Conservation (phyloP, 257 asterid genomes). For the Solanum clarkiae region DNA sequence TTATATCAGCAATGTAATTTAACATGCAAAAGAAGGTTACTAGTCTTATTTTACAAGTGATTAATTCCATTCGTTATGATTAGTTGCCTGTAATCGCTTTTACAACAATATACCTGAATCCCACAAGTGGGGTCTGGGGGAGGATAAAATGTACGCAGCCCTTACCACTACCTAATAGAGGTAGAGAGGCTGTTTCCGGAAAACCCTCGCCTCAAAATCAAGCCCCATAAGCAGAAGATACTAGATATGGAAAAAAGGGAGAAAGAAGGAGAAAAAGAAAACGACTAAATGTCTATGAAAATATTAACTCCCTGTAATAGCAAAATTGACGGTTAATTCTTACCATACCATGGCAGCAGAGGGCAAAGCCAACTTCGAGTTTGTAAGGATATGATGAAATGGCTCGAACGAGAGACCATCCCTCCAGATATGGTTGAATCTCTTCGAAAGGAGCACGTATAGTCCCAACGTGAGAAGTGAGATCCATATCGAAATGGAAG, state of each 20-base stretch:
- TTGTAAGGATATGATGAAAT: slow-evolving; percentile 4
- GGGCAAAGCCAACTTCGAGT: slow-evolving; percentile 47
- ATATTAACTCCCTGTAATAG: not conserved
- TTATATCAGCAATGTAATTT: not conserved
- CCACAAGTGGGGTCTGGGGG: too few relatives aligned
- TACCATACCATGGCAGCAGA: slow-evolving; percentile 75
- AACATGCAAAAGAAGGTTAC: not conserved
- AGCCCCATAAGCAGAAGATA: too few relatives aligned
- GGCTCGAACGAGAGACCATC: slow-evolving; percentile 10
- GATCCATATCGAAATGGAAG: slow-evolving; percentile 55
- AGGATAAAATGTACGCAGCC: too few relatives aligned
- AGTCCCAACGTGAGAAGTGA: slow-evolving; percentile 27
- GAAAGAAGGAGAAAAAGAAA: too few relatives aligned
- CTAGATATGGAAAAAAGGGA: too few relatives aligned
- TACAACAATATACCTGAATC: not conserved
- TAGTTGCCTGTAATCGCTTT: not conserved
- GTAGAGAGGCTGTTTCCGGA: too few relatives aligned
- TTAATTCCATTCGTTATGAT: not conserved
- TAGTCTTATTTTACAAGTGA: not conserved
- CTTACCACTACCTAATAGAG: too few relatives aligned
- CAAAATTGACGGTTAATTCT: slow-evolving; percentile 5
- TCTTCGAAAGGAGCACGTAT: slow-evolving; percentile 24
- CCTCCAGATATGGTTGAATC: slow-evolving; percentile 35
- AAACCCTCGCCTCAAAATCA: too few relatives aligned
- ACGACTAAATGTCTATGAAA: not conserved